phyloP scores from a whole-genome alignment of 2,329 filamentous ascomycete species.

The Exophiala bonariae region DNA sequence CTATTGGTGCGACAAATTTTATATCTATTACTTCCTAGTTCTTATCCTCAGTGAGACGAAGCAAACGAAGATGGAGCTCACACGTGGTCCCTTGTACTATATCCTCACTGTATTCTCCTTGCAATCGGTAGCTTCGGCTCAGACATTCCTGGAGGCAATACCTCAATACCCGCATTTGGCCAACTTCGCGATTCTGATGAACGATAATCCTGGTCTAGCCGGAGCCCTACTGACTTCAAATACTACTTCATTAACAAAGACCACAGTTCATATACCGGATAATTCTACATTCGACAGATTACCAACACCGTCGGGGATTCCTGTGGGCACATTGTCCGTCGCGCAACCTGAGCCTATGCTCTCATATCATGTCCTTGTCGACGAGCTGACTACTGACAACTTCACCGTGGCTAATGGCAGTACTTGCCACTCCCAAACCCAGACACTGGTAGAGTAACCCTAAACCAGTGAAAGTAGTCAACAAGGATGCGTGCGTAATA shows the following conservation, averaged over 20 bases:
- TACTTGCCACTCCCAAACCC: too few species aligned
- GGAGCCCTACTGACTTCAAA: conserved; percentile 8
- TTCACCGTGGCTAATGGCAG: conserved; percentile 6
- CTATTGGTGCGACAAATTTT: too few species aligned
- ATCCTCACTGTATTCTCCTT: neutral
- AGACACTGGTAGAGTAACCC: too few species aligned
- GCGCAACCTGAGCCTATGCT: conserved; percentile 7
- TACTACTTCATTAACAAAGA: conserved; percentile 4
- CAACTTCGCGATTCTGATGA: conserved; percentile 11
- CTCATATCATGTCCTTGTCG: conserved; percentile 10
- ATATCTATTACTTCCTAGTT: too few species aligned
- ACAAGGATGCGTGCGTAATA: too few species aligned
- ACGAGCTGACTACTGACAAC: conserved; percentile 2
- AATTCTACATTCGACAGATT: conserved; percentile 10
- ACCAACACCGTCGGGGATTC: neutral
- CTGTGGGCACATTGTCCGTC: conserved; percentile 4
- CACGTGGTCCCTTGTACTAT: neutral
- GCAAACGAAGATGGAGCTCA: neutral
- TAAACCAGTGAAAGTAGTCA: too few species aligned
- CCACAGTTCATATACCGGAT: conserved; percentile 10
- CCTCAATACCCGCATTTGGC: conserved; percentile 7
- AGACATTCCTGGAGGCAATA: conserved; percentile 10
- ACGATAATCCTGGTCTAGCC: conserved; percentile 6
- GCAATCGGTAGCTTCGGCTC: neutral
- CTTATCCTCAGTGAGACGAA: too few species aligned